A percentile compares a stretch with the other conserved stretches of the same genome.
phyloP scores from a whole-genome alignment of 768 basidiomycete genomes.

The Pleurotus citrinopileatus region DNA sequence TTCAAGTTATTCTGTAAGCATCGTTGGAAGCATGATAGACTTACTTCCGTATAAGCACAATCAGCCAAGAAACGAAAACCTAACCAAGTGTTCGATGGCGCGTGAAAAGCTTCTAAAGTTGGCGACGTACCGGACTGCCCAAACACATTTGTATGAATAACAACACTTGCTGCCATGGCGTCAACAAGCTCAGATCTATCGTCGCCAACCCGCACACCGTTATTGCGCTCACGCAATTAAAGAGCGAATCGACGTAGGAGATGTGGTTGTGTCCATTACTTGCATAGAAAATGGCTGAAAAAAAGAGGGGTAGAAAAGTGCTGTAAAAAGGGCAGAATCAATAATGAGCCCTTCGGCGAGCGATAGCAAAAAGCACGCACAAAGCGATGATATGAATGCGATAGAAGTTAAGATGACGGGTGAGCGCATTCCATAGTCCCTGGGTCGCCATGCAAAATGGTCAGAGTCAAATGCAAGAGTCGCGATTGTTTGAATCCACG shows the following conservation, averaged over 20 bases:
- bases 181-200: constrained; percentile 66
- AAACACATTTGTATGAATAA: constrained; percentile 78
- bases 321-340: constrained; percentile 32
- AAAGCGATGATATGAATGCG: constrained; percentile 61
- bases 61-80: constrained; percentile 80
- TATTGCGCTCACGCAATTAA: constrained; percentile 74
- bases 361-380: constrained; percentile 32
- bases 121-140: constrained; percentile 62
- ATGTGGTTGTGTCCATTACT: constrained; percentile 73
- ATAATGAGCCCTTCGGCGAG: constrained; percentile 3
- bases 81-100: constrained; percentile 22
- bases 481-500: no score
- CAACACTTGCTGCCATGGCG: constrained; percentile 65
- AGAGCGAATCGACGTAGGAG: constrained; percentile 75
- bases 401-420: constrained; percentile 63
- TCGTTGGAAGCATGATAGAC: constrained; percentile 16
- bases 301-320: constrained; percentile 74
- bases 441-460: neutral
- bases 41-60: constrained; percentile 75
- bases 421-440: constrained; percentile 27
- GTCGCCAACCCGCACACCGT: constrained; percentile 76
- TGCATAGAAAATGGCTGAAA: constrained; percentile 79
- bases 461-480: neutral
- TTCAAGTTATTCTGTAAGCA: neutral
- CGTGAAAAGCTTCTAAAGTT: constrained; percentile 2